Evolutionary conservation across 192 early-diverging fungal genomes (phyloP).

Genomic region (Lobosporangium transversale): DNA sequence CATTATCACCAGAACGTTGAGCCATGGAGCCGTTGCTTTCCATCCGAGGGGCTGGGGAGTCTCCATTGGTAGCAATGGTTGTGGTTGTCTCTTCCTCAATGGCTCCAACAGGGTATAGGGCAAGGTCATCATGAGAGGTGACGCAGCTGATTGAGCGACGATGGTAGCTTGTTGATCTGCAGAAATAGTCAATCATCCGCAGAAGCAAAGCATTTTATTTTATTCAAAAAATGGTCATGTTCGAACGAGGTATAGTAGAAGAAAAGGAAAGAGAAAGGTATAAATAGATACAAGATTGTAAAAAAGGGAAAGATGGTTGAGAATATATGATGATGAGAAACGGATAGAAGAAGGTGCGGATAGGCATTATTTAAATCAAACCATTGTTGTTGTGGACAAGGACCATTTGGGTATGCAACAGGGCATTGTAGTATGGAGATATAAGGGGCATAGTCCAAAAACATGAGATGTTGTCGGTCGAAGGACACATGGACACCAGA

Average conservation of each 20-base stretch:
- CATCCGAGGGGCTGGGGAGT: conserved; percentile 27
- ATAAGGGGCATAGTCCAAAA: too few species aligned
- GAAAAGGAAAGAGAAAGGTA: neutral
- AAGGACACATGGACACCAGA: too few species aligned
- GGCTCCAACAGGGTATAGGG: conserved; percentile 27
- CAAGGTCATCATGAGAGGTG: conserved; percentile 34
- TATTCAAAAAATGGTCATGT: neutral
- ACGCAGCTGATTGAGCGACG: conserved; percentile 50
- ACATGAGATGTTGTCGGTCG: too few species aligned
- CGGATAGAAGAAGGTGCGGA: too few species aligned
- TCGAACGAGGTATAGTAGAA: neutral
- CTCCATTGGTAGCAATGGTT: conserved; percentile 18
- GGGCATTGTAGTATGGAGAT: too few species aligned
- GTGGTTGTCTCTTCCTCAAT: conserved; percentile 19
- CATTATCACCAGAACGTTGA: conserved; percentile 12
- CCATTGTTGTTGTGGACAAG: too few species aligned
- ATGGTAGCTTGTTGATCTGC: conserved; percentile 39
- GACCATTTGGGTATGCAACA: too few species aligned
- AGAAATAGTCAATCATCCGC: conserved; percentile 20
- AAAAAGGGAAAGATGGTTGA: conserved; percentile 2
- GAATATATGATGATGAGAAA: neutral
- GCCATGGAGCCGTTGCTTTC: conserved; percentile 16
- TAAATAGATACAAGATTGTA: too few species aligned
- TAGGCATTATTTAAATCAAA: too few species aligned
- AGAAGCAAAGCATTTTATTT: neutral